A percentile compares a stretch with the other conserved stretches of the same genome.
Evolutionary conservation across 805 yeast species (phyloP).

Genomic region (Starmerella gropengiesseri): DNA sequence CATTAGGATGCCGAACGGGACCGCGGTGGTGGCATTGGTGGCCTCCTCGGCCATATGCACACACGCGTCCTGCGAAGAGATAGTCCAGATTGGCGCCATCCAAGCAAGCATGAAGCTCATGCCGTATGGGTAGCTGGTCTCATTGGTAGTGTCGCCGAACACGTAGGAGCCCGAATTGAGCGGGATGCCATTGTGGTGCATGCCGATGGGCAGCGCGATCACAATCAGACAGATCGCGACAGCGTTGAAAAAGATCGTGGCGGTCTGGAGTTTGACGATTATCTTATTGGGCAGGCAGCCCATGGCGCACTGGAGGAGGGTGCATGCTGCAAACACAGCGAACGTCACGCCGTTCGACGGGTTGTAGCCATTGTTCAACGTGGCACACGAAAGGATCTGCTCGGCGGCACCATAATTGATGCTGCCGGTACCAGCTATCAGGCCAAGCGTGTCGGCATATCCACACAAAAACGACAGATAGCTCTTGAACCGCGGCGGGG

Average conservation of each 20-base stretch:
- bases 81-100: slow-evolving; percentile 67
- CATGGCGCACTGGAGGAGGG: slow-evolving; percentile 40
- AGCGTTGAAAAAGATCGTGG: slow-evolving; percentile 46
- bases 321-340: slow-evolving; percentile 56
- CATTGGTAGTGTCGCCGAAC: slow-evolving; percentile 44
- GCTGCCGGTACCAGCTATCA: slow-evolving; percentile 56
- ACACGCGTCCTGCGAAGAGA: slow-evolving; percentile 62
- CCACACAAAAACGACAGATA: slow-evolving; percentile 56
- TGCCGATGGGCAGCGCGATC: slow-evolving; percentile 56
- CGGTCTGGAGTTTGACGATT: slow-evolving; percentile 48
- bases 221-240: slow-evolving; percentile 43
- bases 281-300: slow-evolving; percentile 48
- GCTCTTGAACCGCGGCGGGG: slow-evolving; percentile 37
- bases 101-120: slow-evolving; percentile 45
- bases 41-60: slow-evolving; percentile 69
- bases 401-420: slow-evolving; percentile 63
- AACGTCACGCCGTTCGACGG: slow-evolving; percentile 46
- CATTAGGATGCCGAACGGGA: slow-evolving; percentile 54
- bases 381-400: slow-evolving; percentile 34
- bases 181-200: slow-evolving; percentile 21
- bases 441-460: slow-evolving; percentile 53
- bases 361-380: slow-evolving; percentile 38
- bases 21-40: slow-evolving; percentile 47
- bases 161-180: slow-evolving; percentile 45
- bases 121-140: slow-evolving; percentile 46